Evolutionary conservation across 257 asterid genomes (phyloP).

Genomic region (Voacanga thouarsii): DNA sequence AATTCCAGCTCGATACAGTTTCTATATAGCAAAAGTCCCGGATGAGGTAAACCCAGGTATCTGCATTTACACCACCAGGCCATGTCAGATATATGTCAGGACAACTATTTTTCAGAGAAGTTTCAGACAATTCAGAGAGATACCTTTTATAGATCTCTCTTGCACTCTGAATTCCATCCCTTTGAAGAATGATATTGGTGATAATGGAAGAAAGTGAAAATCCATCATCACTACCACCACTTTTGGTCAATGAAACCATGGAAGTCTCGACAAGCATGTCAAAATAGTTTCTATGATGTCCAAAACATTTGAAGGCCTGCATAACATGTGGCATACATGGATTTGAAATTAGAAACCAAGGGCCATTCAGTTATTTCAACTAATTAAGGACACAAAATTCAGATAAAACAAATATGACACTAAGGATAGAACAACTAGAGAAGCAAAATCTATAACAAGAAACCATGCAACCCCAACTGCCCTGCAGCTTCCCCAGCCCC

Average conservation of each 20-base stretch:
- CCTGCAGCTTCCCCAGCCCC: too few relatives aligned
- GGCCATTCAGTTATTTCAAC: neutral
- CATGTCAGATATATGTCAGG: slow-evolving; percentile 1
- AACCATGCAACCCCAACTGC: neutral
- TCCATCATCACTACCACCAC: slow-evolving; percentile 79
- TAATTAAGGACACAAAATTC: neutral
- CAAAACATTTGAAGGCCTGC: slow-evolving; percentile 80
- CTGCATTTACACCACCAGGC: slow-evolving; percentile 34
- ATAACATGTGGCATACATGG: slow-evolving; percentile 19
- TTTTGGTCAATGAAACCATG: slow-evolving; percentile 41
- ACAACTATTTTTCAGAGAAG: neutral
- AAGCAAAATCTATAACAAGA: neutral
- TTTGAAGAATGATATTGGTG: slow-evolving; percentile 52
- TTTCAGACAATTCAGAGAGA: slow-evolving; percentile 11
- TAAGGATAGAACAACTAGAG: neutral
- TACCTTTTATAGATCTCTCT: slow-evolving; percentile 76
- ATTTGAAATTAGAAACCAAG: neutral
- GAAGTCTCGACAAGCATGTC: slow-evolving; percentile 76
- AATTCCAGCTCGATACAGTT: slow-evolving; percentile 72
- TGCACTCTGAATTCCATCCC: slow-evolving; percentile 68
- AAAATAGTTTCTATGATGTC: slow-evolving; percentile 54
- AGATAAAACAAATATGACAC: neutral
- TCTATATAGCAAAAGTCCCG: slow-evolving; percentile 63
- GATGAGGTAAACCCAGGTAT: slow-evolving; percentile 79
- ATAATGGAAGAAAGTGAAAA: slow-evolving; percentile 74